Conservation (phyloP, 2,329 filamentous ascomycete species). For the Elsinoe perseae region DNA sequence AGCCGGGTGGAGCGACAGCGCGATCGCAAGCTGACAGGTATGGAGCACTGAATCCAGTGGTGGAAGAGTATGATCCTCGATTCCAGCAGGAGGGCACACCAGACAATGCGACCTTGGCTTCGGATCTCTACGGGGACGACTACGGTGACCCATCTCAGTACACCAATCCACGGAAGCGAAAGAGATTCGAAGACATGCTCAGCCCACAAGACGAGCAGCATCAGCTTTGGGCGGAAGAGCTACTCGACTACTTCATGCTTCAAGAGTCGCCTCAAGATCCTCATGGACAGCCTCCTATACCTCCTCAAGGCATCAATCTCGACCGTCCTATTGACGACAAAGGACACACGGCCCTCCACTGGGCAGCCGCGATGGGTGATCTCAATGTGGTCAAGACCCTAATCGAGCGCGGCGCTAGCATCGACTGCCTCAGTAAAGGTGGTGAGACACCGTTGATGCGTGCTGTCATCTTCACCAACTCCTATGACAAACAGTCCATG, state of each 20-base stretch:
- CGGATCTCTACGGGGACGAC: constrained; percentile 69
- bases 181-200: constrained; percentile 56
- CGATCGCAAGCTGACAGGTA: constrained; percentile 26
- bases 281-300: constrained; percentile 61
- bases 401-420: constrained; percentile 68
- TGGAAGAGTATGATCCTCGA: constrained; percentile 60
- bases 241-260: constrained; percentile 93
- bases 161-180: constrained; percentile 58
- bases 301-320: constrained; percentile 77
- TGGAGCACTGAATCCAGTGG: constrained; percentile 35
- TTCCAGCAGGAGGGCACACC: constrained; percentile 69
- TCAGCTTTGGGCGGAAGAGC: constrained; percentile 81
- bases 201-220: constrained; percentile 70
- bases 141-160: constrained; percentile 69
- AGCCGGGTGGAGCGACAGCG: background rate
- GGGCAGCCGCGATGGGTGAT: constrained; percentile 97
- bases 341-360: constrained; percentile 86
- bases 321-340: constrained; percentile 92
- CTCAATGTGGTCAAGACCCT: constrained; percentile 84
- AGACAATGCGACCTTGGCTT: constrained; percentile 74
- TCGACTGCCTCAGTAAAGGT: constrained; percentile 56
- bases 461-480: constrained; percentile 92
- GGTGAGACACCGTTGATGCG: constrained; percentile 88
- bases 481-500: constrained; percentile 88
- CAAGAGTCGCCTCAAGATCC: constrained; percentile 51